Conservation (phyloP, 805 yeast genomes). For the Wickerhamiella hasegawae region DNA sequence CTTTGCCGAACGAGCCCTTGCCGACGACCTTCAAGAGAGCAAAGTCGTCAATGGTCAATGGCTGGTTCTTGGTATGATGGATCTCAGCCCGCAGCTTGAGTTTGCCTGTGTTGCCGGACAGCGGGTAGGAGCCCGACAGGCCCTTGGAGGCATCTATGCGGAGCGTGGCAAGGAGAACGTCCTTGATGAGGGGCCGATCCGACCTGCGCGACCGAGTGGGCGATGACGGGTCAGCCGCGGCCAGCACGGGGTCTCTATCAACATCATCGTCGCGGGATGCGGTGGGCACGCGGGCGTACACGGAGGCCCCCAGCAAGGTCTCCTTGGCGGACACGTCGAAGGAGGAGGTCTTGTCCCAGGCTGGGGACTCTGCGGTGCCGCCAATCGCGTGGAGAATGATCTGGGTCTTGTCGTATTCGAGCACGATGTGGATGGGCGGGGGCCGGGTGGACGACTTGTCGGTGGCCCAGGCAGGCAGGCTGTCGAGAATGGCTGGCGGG, state of each 20-base stretch:
- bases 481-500: conserved; percentile 33
- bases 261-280: conserved; percentile 19
- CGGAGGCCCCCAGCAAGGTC: conserved; percentile 54
- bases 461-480: conserved; percentile 14
- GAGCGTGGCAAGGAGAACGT: conserved; percentile 49
- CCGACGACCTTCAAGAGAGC: conserved; percentile 90
- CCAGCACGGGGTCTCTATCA: conserved; percentile 3
- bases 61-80: conserved; percentile 24
- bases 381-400: conserved; percentile 74
- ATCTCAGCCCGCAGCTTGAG: conserved; percentile 13
- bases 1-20: conserved; percentile 96
- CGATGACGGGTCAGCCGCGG: not conserved
- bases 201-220: not conserved
- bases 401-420: conserved; percentile 91
- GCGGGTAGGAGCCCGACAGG: not conserved
- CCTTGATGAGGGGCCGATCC: conserved; percentile 19
- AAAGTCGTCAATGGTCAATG: conserved; percentile 77
- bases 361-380: conserved; percentile 63
- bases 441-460: conserved; percentile 32
- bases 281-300: conserved; percentile 50
- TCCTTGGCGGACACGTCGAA: conserved; percentile 64
- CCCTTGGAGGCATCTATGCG: conserved; percentile 1
- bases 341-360: conserved; percentile 77
- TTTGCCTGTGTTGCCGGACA: conserved; percentile 8
- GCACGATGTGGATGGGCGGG: conserved; percentile 65